phyloP scores from a whole-genome alignment of 148 eudicot species.

The Vaccinium myrtillus region DNA sequence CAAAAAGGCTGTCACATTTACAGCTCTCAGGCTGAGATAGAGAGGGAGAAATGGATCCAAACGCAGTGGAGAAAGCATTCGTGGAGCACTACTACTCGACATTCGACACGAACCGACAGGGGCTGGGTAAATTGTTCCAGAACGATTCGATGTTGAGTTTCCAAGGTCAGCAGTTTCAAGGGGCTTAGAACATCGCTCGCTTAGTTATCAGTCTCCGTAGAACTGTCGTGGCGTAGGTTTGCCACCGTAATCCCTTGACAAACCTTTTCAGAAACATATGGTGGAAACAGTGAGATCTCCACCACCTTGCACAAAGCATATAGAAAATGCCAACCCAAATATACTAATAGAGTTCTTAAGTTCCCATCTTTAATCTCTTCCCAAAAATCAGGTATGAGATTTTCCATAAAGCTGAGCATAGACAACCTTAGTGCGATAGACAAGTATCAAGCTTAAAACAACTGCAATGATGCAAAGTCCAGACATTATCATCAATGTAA shows the following conservation, averaged over 20 bases:
- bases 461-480: constrained; percentile 72
- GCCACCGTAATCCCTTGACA: background rate
- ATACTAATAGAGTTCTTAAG: background rate
- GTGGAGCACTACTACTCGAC: constrained; percentile 71
- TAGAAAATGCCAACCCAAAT: background rate
- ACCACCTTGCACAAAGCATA: background rate
- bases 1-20: no score
- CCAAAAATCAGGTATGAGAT: constrained; percentile 30
- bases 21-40: no score
- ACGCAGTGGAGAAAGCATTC: constrained; percentile 43
- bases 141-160: constrained; percentile 54
- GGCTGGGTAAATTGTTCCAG: constrained; percentile 51
- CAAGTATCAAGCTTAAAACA: constrained; percentile 66
- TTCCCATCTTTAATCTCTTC: background rate
- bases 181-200: constrained; percentile 40
- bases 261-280: background rate
- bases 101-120: constrained; percentile 53
- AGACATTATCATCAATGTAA: constrained; percentile 74
- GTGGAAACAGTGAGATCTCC: background rate
- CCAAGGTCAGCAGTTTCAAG: constrained; percentile 62
- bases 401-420: constrained; percentile 75
- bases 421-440: constrained; percentile 70
- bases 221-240: background rate
- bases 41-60: constrained; percentile 38
- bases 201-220: background rate